A percentile compares a stretch with the other conserved stretches of the same genome.
phyloP scores from a whole-genome alignment of 768 basidiomycete genomes.

The Boletus subparvulus region DNA sequence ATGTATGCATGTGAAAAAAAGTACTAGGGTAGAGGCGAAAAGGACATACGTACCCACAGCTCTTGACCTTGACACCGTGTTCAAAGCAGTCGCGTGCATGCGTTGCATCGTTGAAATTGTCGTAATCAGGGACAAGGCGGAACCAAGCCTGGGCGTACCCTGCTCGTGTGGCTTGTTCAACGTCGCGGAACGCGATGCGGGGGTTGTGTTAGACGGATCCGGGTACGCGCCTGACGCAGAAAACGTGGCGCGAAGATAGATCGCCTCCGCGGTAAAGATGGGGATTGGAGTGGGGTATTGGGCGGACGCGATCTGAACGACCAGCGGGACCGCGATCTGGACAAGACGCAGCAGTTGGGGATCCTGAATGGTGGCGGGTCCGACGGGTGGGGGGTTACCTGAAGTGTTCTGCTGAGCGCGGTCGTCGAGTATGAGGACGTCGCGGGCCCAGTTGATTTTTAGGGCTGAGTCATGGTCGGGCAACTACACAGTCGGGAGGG shows the following conservation, averaged over 20 bases:
- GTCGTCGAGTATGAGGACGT: too few species aligned
- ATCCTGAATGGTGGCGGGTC: too few species aligned
- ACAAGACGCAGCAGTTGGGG: too few species aligned
- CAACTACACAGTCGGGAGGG: too few species aligned
- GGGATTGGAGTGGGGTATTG: too few species aligned
- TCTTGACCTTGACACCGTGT: conserved; percentile 77
- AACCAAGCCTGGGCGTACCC: conserved; percentile 89
- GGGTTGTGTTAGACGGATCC: conserved; percentile 61
- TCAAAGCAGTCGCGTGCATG: conserved; percentile 87
- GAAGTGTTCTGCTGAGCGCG: too few species aligned
- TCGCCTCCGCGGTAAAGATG: conserved; percentile 61
- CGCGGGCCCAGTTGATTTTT: too few species aligned
- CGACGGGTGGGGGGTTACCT: too few species aligned
- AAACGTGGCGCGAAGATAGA: conserved; percentile 77
- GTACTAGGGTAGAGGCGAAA: neutral
- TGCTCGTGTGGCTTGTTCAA: conserved; percentile 75
- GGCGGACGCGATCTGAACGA: too few species aligned
- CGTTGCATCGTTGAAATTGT: conserved; percentile 71
- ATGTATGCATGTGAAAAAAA: conserved; percentile 5
- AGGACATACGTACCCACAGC: conserved; percentile 46
- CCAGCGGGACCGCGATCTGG: too few species aligned
- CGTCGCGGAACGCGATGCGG: conserved; percentile 83
- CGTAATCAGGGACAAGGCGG: conserved; percentile 87
- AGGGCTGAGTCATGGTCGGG: too few species aligned
- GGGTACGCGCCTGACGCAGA: conserved; percentile 72